Base-by-base conservation (phyloP, 2,329 filamentous ascomycete genomes). In the Chaetomiaceae sp. region DNA sequence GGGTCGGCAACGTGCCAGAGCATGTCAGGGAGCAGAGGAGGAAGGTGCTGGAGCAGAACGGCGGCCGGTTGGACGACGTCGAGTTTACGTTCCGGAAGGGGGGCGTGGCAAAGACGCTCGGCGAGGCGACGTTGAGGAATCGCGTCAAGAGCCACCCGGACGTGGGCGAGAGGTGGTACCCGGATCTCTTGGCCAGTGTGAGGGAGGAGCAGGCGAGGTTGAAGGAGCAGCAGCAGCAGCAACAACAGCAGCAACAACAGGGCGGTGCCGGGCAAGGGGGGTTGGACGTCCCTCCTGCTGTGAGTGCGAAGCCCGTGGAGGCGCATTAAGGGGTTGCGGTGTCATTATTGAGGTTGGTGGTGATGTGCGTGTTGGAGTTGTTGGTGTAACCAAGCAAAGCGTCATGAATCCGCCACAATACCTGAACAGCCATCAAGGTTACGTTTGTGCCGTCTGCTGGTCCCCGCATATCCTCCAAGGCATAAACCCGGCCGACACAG, bases 121-220 rank as follows among this genome's bases (percentile, higher is more conserved):
- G 90, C 4, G 89, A 95, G 74, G 90, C 89, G 10, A 95, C 89
- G 54, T 71, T 95, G 66, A 79, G 88, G 71, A 95, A 95, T 70
- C 74, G 90, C 13, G 78, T 95, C 61, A 94, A 91, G 77, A 90
- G 86, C 60, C 90, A 95, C 71, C 87, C 86, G 3, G 90, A 95
- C 67, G 90, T 95, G 1, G 89, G 87, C 2, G 87, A 91, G 75
- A 75, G 84, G 62, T 95, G 89, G 82, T 89, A 87, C 65, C 85
- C 85, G 3, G 81, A 86, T 38, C 78, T 84, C 18, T 64, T 84
- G 58, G 69, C 69, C 55, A 74, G 75, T 55, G 80, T 86, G 47
- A 75, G 78, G 48, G 78, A 78, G 62, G 79, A 85, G 67, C 77
- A 85, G 71, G 73, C 73, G 30, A 67, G 58, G 59, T 5, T 10